A percentile compares a stretch with the other conserved stretches of the same genome.
These are phyloP conservation scores for Pholiota molesta DNA, from an alignment of 768 basidiomycete genomes.

Conservation along the genomic window DNA sequence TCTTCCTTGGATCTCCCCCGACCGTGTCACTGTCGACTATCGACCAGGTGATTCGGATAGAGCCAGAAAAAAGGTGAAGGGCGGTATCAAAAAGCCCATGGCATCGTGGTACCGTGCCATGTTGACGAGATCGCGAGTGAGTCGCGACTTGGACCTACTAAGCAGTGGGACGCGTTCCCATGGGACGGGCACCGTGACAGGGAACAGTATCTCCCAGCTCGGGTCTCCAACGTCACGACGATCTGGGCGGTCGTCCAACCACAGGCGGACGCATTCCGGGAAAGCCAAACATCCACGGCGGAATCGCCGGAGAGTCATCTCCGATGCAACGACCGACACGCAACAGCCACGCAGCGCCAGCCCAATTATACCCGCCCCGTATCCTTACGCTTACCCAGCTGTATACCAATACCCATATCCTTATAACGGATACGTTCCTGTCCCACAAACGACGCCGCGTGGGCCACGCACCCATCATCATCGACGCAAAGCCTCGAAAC, in stretches of 20 bases:
- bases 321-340: constrained; percentile 17
- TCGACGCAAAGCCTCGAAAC: constrained; percentile 14
- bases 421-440: constrained; percentile 15
- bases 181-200: constrained; percentile 16
- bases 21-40: constrained; percentile 48
- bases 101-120: constrained; percentile 30
- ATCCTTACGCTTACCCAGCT: constrained; percentile 17
- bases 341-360: constrained; percentile 20
- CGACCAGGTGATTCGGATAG: constrained; percentile 36
- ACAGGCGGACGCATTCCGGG: constrained; percentile 13
- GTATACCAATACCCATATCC: constrained; percentile 18
- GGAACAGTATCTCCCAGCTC: constrained; percentile 20
- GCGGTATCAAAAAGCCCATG: constrained; percentile 24
- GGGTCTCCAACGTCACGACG: constrained; percentile 22
- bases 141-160: constrained; percentile 21
- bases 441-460: constrained; percentile 16
- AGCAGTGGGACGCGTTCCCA: constrained; percentile 23
- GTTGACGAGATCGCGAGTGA: constrained; percentile 24
- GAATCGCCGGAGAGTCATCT: constrained; percentile 19
- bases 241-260: constrained; percentile 19
- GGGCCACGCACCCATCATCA: constrained; percentile 22
- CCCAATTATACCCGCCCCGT: constrained; percentile 22
- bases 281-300: constrained; percentile 16
- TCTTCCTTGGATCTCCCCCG: constrained; percentile 48
- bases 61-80: constrained; percentile 25